A percentile compares a stretch with the other conserved stretches of the same genome.
phyloP scores from a whole-genome alignment of 2,329 filamentous ascomycete species.

The Sclerotiophoma versabilis region DNA sequence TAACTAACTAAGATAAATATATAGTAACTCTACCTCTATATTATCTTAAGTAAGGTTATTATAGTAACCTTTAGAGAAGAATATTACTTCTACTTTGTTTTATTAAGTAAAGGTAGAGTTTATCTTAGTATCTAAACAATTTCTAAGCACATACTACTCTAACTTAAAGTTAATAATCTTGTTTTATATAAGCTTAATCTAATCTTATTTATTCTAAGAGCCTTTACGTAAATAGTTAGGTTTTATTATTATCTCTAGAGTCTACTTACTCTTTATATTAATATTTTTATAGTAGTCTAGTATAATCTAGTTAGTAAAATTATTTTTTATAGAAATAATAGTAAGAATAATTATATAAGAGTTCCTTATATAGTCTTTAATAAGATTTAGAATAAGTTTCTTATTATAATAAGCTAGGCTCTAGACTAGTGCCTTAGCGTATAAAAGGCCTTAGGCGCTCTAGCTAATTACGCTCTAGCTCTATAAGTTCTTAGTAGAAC shows the following conservation, averaged over 20 bases:
- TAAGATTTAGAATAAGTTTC: conserved; percentile 5
- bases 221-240: conserved; percentile 57
- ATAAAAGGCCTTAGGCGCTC: no score
- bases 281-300: conserved; percentile 57
- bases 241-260: conserved; percentile 66
- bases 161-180: conserved; percentile 51
- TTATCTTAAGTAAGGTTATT: neutral
- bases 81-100: conserved; percentile 46
- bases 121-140: no score
- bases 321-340: conserved; percentile 49
- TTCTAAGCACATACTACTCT: conserved; percentile 64
- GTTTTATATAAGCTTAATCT: conserved; percentile 51
- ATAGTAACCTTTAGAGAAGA: conserved; percentile 21
- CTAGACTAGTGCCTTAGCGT: no score
- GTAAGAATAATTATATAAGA: conserved; percentile 21
- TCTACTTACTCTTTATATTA: conserved; percentile 57
- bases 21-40: neutral
- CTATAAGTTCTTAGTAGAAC: no score
- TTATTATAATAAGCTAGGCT: no score
- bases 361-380: conserved; percentile 8
- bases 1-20: neutral
- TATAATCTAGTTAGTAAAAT: conserved; percentile 66
- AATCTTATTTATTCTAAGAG: conserved; percentile 52
- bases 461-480: no score
- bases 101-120: no score